Evolutionary conservation across 2,329 filamentous ascomycete genomes (phyloP).

Genomic region (Exserohilum rostratum): DNA sequence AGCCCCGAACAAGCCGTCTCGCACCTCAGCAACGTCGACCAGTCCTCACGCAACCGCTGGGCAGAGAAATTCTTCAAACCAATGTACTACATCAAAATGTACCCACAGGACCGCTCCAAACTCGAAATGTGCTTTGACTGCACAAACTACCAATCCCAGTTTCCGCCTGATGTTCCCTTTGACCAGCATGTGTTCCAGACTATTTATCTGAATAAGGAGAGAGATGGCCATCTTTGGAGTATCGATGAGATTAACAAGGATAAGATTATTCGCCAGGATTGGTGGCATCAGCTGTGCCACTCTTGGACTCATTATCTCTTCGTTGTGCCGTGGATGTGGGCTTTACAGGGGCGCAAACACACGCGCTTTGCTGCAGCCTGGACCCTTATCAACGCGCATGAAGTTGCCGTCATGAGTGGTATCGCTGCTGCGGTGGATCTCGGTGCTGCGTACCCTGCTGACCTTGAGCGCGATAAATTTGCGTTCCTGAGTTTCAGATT

Average conservation of each 20-base stretch:
- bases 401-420: slow-evolving; percentile 72
- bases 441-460: slow-evolving; percentile 68
- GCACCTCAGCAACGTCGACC: slow-evolving; percentile 50
- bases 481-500: slow-evolving; percentile 65
- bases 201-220: slow-evolving; percentile 67
- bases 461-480: slow-evolving; percentile 67
- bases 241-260: slow-evolving; percentile 63
- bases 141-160: slow-evolving; percentile 76
- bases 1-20: slow-evolving; percentile 55
- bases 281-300: slow-evolving; percentile 72
- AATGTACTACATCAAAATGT: slow-evolving; percentile 70
- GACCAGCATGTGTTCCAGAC: slow-evolving; percentile 73
- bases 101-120: slow-evolving; percentile 61
- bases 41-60: slow-evolving; percentile 51
- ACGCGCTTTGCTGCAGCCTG: slow-evolving; percentile 70
- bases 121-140: slow-evolving; percentile 73
- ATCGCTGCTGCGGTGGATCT: slow-evolving; percentile 73
- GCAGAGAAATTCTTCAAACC: slow-evolving; percentile 63
- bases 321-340: slow-evolving; percentile 74
- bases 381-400: slow-evolving; percentile 74
- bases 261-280: slow-evolving; percentile 68
- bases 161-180: slow-evolving; percentile 60
- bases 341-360: slow-evolving; percentile 68
- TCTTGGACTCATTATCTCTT: slow-evolving; percentile 67
- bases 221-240: slow-evolving; percentile 63